Evolutionary conservation across 495 filamentous ascomycete species (phyloP), one percentile per base, ranked within the genome.

Genomic region (Aspergillus diversus): DNA sequence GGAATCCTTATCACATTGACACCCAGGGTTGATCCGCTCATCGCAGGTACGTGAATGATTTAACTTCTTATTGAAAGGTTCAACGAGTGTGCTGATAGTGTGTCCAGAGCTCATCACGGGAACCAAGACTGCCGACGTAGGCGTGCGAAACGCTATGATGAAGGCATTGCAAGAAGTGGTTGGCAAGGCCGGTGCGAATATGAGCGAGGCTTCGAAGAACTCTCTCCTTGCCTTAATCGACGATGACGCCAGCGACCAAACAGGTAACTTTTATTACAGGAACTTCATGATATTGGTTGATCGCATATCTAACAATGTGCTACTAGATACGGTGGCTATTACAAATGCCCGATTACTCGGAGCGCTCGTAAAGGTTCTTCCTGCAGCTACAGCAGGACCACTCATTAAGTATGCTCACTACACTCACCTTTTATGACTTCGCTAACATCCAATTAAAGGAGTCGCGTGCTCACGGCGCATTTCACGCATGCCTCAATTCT

Each of bases 1-100:
- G 96, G 96, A 52, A 98, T 95, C 39, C 78, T 99, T 55, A 98
- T 99, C 75, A 97, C 93, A 56, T 84, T 98, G 68, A 99, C 96
- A 3, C 95, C 95, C 12, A 87, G 96, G 57, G 93, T 99, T 39
- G 95, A 99, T 75, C 95, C 95, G 47, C 81, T 99, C 35, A 90
- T 92, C 77, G 83, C 82, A 55, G 79, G 77, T 81, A 75, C 8
- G 51, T 34, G 59, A 4, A 43, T 43, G 8, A 34, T 17, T 39
- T 50, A 21, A 17, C 16, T 50, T 50, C n/a, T 17, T 50, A 9
- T 27, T 27, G 21, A 27, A 15, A 13, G 15, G 27, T 17, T 4
- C 21, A 48, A 7, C 9, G 67, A 58, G 33, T 32, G 48, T 55
- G 31, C 57, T 70, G 47, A 69, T 33, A 43, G 9, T 11, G 34